Evolutionary conservation across 2,329 filamentous ascomycete species (phyloP).

Genomic region (Clonostachys rhizophaga): DNA sequence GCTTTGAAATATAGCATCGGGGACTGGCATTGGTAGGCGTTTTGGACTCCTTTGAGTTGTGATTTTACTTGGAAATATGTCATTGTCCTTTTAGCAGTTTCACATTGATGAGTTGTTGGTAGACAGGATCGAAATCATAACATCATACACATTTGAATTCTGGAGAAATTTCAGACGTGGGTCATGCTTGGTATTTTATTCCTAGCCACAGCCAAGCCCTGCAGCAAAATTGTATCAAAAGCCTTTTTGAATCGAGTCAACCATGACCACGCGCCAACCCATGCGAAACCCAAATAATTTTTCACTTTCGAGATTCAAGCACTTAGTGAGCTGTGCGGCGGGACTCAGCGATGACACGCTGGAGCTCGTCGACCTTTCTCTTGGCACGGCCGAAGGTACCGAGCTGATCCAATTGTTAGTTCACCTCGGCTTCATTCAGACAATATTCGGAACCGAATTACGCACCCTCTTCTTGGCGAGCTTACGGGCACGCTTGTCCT

Average conservation of each 20-base stretch:
- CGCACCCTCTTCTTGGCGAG: conserved; percentile 97
- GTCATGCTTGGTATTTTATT: conserved; percentile 23
- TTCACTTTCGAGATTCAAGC: conserved; percentile 1
- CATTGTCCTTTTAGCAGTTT: no score
- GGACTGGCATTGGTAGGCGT: no score
- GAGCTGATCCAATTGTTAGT: conserved; percentile 51
- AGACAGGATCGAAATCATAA: no score
- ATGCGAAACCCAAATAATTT: conserved; percentile 18
- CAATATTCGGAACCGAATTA: conserved; percentile 12
- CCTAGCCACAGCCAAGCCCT: conserved; percentile 20
- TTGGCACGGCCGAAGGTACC: conserved; percentile 98
- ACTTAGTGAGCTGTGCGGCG: conserved; percentile 62
- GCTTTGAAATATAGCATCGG: no score
- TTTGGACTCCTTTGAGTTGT: no score
- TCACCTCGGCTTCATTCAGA: no score
- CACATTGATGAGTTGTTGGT: no score
- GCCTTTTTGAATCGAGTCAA: conserved; percentile 15
- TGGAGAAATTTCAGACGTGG: not conserved
- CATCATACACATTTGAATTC: not conserved
- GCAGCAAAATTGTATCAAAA: conserved; percentile 18
- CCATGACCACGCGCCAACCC: conserved; percentile 27
- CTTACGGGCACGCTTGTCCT: conserved; percentile 99
- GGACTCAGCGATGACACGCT: conserved; percentile 94
- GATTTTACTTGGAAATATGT: no score
- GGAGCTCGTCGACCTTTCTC: conserved; percentile 99